phyloP scores from a whole-genome alignment of 805 yeast genomes.

The Cyberlindnera euphorbiiphila region DNA sequence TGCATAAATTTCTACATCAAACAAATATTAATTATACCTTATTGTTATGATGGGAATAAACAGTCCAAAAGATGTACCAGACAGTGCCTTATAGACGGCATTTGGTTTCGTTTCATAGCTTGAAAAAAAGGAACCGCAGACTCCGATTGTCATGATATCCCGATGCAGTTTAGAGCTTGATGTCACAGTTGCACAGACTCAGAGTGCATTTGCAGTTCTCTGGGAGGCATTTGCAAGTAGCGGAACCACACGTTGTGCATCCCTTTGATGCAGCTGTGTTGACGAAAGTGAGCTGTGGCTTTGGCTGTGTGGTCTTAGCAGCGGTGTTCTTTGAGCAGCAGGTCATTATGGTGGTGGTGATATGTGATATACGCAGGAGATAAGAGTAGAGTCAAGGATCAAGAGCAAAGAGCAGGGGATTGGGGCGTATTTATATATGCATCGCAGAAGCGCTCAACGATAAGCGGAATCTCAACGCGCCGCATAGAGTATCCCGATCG shows the following conservation, averaged over 20 bases:
- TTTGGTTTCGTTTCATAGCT: neutral
- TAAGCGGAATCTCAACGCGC: slow-evolving; percentile 3
- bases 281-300: slow-evolving; percentile 20
- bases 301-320: slow-evolving; percentile 11
- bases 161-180: slow-evolving; percentile 18
- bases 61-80: no score
- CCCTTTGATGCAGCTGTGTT: slow-evolving; percentile 25
- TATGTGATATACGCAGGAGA: neutral
- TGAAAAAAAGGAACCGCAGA: neutral
- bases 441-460: slow-evolving; percentile 1
- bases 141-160: no score
- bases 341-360: slow-evolving; percentile 12
- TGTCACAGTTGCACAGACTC: slow-evolving; percentile 23
- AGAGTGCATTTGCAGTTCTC: slow-evolving; percentile 26
- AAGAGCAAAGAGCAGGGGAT: no score
- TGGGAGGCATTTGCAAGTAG: slow-evolving; percentile 27
- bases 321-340: slow-evolving; percentile 23
- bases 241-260: slow-evolving; percentile 24
- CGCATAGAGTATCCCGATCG: slow-evolving; percentile 14
- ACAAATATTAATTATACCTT: no score
- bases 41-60: no score
- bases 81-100: no score
- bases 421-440: neutral
- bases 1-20: no score
- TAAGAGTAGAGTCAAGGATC: neutral